Percentiles rank a stretch among this genome's conserved stretches.
phyloP scores from a whole-genome alignment of 768 basidiomycete genomes.

The Psilocybe subaeruginosa region DNA sequence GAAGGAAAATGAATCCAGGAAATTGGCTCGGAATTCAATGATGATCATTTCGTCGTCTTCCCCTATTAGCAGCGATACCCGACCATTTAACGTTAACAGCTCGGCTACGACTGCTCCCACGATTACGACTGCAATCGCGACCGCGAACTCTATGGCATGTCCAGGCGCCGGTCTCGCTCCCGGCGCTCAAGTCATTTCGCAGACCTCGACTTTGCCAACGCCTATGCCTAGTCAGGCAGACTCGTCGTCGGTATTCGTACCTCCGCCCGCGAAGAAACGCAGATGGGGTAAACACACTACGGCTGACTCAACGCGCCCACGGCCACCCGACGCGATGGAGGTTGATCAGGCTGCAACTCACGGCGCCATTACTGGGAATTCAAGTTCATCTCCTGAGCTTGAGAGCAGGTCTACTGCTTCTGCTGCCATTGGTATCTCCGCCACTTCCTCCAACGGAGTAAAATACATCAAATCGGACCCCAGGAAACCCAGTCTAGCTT shows the following conservation, averaged over 20 bases:
- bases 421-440: too few relatives aligned
- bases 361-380: neutral
- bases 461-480: slow-evolving; percentile 22
- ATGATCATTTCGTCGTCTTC: neutral
- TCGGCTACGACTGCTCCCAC: too few relatives aligned
- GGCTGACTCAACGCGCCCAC: neutral
- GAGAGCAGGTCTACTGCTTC: neutral
- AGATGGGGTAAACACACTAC: neutral
- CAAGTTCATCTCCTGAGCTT: too few relatives aligned
- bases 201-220: neutral
- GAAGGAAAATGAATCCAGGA: neutral
- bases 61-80: neutral
- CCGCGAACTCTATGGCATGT: too few relatives aligned
- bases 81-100: too few relatives aligned
- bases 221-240: too few relatives aligned
- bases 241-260: too few relatives aligned
- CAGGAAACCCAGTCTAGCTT: slow-evolving; percentile 35
- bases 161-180: neutral
- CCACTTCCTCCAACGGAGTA: neutral
- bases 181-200: neutral
- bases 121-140: too few relatives aligned
- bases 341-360: neutral
- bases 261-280: slow-evolving; percentile 7
- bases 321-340: neutral
- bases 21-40: neutral